phyloP scores from a whole-genome alignment of 179 eudicot genomes.

The Pouteria campechiana region DNA sequence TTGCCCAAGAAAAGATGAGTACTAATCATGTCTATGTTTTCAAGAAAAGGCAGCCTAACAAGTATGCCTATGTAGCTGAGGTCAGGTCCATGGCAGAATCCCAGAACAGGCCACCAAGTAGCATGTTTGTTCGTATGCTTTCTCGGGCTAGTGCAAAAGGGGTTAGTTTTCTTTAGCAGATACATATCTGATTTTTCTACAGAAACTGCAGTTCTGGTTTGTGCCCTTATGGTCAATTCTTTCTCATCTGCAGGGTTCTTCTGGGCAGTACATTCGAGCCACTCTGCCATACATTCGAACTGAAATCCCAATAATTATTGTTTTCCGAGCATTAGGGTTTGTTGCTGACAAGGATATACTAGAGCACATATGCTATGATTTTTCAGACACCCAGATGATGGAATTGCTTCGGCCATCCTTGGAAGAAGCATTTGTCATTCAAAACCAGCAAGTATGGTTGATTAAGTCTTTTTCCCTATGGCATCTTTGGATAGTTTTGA shows the following conservation, averaged over 20 bases:
- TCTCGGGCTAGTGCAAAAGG: constrained; percentile 89
- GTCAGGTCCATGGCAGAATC: constrained; percentile 93
- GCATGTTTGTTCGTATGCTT: constrained; percentile 96
- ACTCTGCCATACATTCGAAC: constrained; percentile 87
- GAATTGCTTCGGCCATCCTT: constrained; percentile 88
- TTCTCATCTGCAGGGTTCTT: constrained; percentile 66
- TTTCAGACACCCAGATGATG: constrained; percentile 92
- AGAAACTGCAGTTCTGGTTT: not conserved
- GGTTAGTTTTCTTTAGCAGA: constrained; percentile 16
- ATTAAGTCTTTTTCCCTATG: too few relatives aligned
- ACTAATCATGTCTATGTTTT: constrained; percentile 95
- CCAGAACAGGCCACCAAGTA: constrained; percentile 90
- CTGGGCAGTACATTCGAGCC: constrained; percentile 91
- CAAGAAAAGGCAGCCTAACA: constrained; percentile 95
- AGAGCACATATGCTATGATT: constrained; percentile 95
- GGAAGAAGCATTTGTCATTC: constrained; percentile 98
- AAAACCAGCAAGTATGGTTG: constrained; percentile 81
- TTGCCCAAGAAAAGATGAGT: constrained; percentile 99
- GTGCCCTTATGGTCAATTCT: too few relatives aligned
- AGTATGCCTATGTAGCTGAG: constrained; percentile 88
- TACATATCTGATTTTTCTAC: not conserved
- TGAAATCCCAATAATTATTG: constrained; percentile 88
- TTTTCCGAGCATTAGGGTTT: constrained; percentile 92
- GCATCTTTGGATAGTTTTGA: too few relatives aligned
- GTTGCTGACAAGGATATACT: constrained; percentile 95